phyloP scores from a whole-genome alignment of 2,329 filamentous ascomycete genomes.

The Gyromitra esculenta region DNA sequence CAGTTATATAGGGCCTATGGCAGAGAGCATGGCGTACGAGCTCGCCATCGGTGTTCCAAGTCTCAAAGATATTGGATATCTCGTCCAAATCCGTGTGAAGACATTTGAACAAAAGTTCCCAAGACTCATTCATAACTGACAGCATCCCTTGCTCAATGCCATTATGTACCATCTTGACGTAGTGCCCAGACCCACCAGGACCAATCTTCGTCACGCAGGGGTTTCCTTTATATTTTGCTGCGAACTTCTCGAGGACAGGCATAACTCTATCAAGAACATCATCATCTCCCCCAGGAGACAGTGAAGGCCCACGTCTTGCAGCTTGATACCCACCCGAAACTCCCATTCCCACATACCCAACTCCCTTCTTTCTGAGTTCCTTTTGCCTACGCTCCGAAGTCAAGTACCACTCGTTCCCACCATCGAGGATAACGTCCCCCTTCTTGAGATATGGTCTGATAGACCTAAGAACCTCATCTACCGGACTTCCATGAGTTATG shows the following conservation, averaged over 20 bases:
- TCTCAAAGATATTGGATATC: constrained; percentile 68
- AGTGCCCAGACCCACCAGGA: constrained; percentile 73
- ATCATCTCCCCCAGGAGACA: constrained; percentile 72
- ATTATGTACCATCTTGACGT: constrained; percentile 80
- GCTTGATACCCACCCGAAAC: constrained; percentile 76
- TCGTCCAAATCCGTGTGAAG: constrained; percentile 70
- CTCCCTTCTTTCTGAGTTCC: constrained; percentile 67
- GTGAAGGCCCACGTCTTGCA: constrained; percentile 72
- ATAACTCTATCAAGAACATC: constrained; percentile 69
- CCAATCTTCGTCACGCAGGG: constrained; percentile 72
- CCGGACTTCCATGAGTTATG: constrained; percentile 60
- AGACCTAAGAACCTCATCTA: constrained; percentile 64
- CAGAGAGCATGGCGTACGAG: constrained; percentile 60
- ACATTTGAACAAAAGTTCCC: constrained; percentile 70
- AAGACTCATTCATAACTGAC: constrained; percentile 71
- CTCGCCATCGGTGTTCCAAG: constrained; percentile 70
- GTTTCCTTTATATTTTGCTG: constrained; percentile 70
- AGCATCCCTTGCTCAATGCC: constrained; percentile 79
- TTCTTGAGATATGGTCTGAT: constrained; percentile 66
- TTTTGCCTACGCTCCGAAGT: constrained; percentile 72
- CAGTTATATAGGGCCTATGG: background rate
- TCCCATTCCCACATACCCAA: constrained; percentile 74
- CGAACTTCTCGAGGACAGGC: constrained; percentile 70
- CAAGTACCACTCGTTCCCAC: constrained; percentile 73
- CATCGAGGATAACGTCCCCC: constrained; percentile 75